phyloP scores from a whole-genome alignment of 1,139 yeast genomes.

The Starmera stellimalicola region DNA sequence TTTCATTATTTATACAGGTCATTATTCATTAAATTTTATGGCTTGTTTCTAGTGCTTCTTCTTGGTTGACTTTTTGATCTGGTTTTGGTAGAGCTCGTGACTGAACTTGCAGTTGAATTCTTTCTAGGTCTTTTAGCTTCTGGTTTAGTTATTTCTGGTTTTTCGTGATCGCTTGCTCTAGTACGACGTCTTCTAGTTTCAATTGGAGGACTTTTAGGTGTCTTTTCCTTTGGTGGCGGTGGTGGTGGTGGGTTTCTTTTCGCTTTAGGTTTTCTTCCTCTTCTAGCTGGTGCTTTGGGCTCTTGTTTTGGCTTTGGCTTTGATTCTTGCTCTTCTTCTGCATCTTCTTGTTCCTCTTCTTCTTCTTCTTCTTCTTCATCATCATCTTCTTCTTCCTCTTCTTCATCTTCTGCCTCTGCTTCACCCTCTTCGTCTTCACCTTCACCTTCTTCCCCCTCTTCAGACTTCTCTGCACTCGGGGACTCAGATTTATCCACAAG shows the following conservation, averaged over 20 bases:
- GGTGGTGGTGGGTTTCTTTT: too few relatives aligned
- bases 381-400: constrained; percentile 11
- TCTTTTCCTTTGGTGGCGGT: not conserved
- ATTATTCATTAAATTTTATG: too few relatives aligned
- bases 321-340: constrained; percentile 7
- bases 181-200: constrained; percentile 6
- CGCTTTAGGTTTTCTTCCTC: constrained; percentile 4
- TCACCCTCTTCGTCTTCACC: constrained; percentile 8
- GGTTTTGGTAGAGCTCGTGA: constrained; percentile 6
- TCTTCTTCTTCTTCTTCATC: constrained; percentile 18
- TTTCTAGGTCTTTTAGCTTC: constrained; percentile 4
- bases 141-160: constrained; percentile 4
- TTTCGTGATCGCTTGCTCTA: constrained; percentile 1
- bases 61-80: constrained; percentile 10
- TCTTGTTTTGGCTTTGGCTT: constrained; percentile 6
- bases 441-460: constrained; percentile 6
- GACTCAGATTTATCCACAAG: not conserved
- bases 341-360: constrained; percentile 9
- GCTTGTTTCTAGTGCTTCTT: constrained; percentile 6
- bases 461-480: constrained; percentile 4
- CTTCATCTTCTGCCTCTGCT: constrained; percentile 5
- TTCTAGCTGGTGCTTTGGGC: constrained; percentile 8
- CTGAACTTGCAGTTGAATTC: constrained; percentile 4
- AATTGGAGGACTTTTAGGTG: not conserved
- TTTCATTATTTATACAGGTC: not conserved